Evolutionary conservation across 371 early-diverging fungal species (phyloP).

Genomic region (Chytridiales sp.): DNA sequence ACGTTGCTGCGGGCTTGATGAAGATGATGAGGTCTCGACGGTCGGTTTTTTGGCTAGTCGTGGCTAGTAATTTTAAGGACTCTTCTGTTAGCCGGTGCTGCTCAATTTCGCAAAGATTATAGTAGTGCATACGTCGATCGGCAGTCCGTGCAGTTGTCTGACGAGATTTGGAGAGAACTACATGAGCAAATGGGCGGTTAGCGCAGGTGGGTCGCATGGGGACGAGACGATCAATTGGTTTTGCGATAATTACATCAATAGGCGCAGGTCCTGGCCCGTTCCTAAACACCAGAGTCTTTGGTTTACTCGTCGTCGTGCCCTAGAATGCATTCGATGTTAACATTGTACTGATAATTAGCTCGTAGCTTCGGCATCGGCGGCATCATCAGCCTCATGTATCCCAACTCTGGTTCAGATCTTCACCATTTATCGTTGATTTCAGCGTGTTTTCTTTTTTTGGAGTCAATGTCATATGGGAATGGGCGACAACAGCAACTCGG

Average conservation of each 20-base stretch:
- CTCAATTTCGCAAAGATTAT: too few relatives aligned
- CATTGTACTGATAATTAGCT: background rate
- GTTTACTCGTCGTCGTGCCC: constrained; percentile 3
- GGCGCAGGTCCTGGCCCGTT: constrained; percentile 4
- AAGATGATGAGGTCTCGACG: background rate
- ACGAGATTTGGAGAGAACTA: constrained; percentile 12
- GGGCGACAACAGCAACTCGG: background rate
- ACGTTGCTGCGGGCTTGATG: constrained; percentile 22
- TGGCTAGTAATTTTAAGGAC: background rate
- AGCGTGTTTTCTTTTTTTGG: background rate
- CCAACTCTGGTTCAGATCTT: too few relatives aligned
- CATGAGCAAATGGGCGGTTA: too few relatives aligned
- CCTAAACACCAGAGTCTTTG: constrained; percentile 5
- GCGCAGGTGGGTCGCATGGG: too few relatives aligned
- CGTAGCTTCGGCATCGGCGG: constrained; percentile 3
- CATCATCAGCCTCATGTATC: too few relatives aligned
- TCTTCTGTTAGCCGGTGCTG: background rate
- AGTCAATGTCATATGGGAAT: background rate
- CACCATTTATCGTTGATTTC: background rate
- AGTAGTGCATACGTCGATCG: constrained; percentile 5
- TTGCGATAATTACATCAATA: background rate
- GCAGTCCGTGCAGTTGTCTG: constrained; percentile 9
- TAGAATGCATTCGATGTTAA: background rate
- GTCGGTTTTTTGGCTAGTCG: background rate
- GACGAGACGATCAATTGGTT: background rate